A percentile compares a stretch with the other conserved stretches of the same genome.
Conservation (phyloP, 306 rosid species). For the Astragalus glycyphyllos region DNA sequence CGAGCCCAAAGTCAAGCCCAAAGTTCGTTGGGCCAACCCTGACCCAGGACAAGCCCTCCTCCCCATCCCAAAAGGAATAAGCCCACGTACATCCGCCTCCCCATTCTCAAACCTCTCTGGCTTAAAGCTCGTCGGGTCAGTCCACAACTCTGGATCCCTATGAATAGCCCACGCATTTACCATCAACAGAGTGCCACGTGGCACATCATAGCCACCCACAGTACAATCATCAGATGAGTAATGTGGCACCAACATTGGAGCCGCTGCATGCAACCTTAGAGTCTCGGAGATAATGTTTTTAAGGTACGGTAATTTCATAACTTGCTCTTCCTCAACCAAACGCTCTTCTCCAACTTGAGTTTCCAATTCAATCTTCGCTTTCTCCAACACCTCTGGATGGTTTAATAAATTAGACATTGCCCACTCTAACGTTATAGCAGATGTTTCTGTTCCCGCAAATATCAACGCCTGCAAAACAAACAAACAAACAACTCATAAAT, state of each 20-base stretch:
- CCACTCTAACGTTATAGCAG: conserved; percentile 65
- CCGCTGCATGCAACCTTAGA: conserved; percentile 48
- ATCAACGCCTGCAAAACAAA: conserved; percentile 49
- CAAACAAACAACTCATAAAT: not conserved
- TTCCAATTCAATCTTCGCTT: conserved; percentile 54
- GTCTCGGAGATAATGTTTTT: conserved; percentile 57
- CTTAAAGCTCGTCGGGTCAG: conserved; percentile 49
- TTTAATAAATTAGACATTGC: conserved; percentile 59
- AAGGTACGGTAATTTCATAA: conserved; percentile 56
- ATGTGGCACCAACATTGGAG: conserved; percentile 59
- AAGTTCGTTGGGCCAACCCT: conserved; percentile 49
- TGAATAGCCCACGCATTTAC: conserved; percentile 71
- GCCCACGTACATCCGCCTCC: not conserved
- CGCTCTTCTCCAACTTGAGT: conserved; percentile 46
- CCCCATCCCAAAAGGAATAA: conserved; percentile 63
- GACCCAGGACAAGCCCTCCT: conserved; percentile 61
- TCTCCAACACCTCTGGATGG: conserved; percentile 53
- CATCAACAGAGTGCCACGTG: conserved; percentile 52
- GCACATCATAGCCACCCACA: conserved; percentile 52
- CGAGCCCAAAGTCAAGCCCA: conserved; percentile 49
- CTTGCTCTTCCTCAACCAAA: conserved; percentile 52
- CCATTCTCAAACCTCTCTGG: conserved; percentile 55
- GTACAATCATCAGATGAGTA: conserved; percentile 51
- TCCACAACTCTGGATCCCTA: conserved; percentile 58
- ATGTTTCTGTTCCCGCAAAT: conserved; percentile 65